Conservation (phyloP, 768 basidiomycete species). For the Mycena galopus region DNA sequence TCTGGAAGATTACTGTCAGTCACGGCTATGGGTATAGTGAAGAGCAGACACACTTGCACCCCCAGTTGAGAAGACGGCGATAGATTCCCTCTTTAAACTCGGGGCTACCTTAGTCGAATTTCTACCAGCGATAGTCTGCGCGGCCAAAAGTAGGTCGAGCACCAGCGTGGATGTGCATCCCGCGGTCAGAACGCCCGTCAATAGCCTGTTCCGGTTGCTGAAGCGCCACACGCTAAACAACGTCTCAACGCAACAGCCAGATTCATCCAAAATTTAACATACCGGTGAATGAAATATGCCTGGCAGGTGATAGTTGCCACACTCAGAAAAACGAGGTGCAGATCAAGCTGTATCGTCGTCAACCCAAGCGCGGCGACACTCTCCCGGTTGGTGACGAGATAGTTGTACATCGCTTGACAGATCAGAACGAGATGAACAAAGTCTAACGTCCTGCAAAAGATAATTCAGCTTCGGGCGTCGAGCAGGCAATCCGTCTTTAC, state of each 20-base stretch:
- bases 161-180: slow-evolving; percentile 16
- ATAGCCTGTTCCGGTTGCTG: slow-evolving; percentile 18
- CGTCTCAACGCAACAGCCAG: neutral
- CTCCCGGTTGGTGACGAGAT: slow-evolving; percentile 39
- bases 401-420: slow-evolving; percentile 36
- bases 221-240: slow-evolving; percentile 32
- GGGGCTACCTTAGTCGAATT: neutral
- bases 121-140: neutral
- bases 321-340: slow-evolving; percentile 34
- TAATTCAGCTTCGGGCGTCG: neutral
- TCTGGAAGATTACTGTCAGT: slow-evolving; percentile 12
- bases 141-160: slow-evolving; percentile 17
- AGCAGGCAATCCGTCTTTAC: slow-evolving; percentile 13
- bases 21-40: neutral
- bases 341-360: slow-evolving; percentile 22
- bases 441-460: slow-evolving; percentile 34
- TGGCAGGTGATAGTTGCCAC: slow-evolving; percentile 32
- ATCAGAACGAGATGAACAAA: slow-evolving; percentile 35
- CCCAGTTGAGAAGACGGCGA: slow-evolving; percentile 21
- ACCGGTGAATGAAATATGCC: slow-evolving; percentile 36
- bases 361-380: slow-evolving; percentile 12
- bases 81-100: neutral
- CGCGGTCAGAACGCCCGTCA: slow-evolving; percentile 16
- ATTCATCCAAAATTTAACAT: neutral
- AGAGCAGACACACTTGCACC: slow-evolving; percentile 11